A percentile compares a stretch with the other conserved stretches of the same genome.
Evolutionary conservation across 2,329 filamentous ascomycete species (phyloP).

Genomic region (Macrophomina tecta): DNA sequence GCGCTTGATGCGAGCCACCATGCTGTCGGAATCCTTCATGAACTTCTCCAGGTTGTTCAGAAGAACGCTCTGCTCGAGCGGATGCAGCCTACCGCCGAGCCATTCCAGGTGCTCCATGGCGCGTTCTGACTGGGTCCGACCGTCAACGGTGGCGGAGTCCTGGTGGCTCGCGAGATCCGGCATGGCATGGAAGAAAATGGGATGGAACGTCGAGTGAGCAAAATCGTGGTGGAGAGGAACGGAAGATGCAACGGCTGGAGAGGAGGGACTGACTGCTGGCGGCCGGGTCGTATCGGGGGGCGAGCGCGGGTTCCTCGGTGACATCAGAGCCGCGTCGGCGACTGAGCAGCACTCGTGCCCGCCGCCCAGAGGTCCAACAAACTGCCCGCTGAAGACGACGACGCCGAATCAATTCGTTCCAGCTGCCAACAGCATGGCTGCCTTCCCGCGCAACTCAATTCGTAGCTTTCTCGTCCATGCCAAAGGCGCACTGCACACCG

Average conservation of each 20-base stretch:
- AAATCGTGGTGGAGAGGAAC: neutral
- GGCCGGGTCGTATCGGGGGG: conserved; percentile 19
- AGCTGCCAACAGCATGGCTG: conserved; percentile 11
- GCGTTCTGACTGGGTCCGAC: conserved; percentile 10
- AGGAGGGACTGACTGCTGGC: neutral
- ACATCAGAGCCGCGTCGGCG: conserved; percentile 7
- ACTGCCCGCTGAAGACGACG: neutral
- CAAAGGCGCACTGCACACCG: conserved; percentile 49
- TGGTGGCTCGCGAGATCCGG: conserved; percentile 11
- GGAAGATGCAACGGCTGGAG: neutral
- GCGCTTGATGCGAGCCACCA: conserved; percentile 24
- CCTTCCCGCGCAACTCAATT: conserved; percentile 52
- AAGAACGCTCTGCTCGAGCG: conserved; percentile 25
- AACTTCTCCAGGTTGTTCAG: conserved; percentile 27
- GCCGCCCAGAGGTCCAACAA: neutral
- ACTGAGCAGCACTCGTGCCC: neutral
- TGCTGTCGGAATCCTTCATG: conserved; percentile 21
- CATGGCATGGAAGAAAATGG: conserved; percentile 1
- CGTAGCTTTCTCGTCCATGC: conserved; percentile 54
- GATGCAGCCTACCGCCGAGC: conserved; percentile 20
- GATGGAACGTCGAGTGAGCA: no score
- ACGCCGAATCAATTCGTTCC: neutral
- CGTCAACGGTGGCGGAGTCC: neutral
- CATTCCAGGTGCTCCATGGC: conserved; percentile 25
- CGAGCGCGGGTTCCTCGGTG: neutral